Conservation (phyloP, 2,329 filamentous ascomycete species). For the Sporothrix pseudoabietina region DNA sequence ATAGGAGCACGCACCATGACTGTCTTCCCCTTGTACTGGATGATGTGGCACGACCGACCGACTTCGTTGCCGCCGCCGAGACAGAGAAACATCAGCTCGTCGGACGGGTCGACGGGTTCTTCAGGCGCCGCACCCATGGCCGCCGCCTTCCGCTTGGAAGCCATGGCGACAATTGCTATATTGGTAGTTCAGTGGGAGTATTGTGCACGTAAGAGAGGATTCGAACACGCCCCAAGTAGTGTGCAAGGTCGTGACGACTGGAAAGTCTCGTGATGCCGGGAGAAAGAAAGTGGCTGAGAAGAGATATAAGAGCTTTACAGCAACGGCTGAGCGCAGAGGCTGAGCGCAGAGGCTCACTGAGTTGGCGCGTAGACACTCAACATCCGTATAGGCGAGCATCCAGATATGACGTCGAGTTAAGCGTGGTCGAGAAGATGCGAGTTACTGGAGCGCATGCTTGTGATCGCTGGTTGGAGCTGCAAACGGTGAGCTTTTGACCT, state of each 20-base stretch:
- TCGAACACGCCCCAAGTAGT: not conserved
- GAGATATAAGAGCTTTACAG: not conserved
- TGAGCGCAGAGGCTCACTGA: slow-evolving; percentile 8
- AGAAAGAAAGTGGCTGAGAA: not conserved
- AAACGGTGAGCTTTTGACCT: slow-evolving; percentile 7
- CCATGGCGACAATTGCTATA: slow-evolving; percentile 59
- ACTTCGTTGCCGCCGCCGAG: slow-evolving; percentile 97
- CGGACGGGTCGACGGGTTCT: slow-evolving; percentile 86
- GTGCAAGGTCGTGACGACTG: not conserved
- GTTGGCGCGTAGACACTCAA: not conserved
- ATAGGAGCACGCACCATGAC: slow-evolving; percentile 74
- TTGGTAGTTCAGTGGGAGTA: not conserved
- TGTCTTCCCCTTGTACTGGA: slow-evolving; percentile 99
- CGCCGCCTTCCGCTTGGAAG: slow-evolving; percentile 86
- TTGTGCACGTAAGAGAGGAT: not conserved
- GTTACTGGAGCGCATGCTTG: not conserved
- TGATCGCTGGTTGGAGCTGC: not conserved
- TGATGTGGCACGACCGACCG: slow-evolving; percentile 93
- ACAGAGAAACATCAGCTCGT: slow-evolving; percentile 92
- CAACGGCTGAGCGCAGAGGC: not conserved
- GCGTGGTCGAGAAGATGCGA: not conserved
- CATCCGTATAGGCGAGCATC: not conserved
- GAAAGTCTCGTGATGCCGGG: not conserved
- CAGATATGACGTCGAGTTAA: not conserved
- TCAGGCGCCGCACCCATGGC: slow-evolving; percentile 72